Evolutionary conservation across 169 alveolate genomes (phyloP).

Genomic region (Babesia bigemina): DNA sequence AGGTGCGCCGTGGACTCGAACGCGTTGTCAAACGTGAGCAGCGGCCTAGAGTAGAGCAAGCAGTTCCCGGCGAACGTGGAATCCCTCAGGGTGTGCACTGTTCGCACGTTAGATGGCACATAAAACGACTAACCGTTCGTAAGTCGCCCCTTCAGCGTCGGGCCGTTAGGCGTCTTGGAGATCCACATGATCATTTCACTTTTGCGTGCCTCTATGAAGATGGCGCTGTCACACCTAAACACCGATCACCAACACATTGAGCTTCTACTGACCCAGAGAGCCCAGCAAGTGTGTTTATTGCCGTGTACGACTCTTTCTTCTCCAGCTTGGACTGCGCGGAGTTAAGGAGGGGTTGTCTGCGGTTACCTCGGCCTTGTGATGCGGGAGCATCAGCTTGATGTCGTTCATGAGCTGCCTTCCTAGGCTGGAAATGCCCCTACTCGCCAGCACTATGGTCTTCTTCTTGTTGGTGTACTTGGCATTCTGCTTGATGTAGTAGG

Average conservation of each 20-base stretch:
- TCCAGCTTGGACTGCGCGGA: constrained; percentile 83
- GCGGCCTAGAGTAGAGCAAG: constrained; percentile 92
- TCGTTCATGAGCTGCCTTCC: constrained; percentile 93
- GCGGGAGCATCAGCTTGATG: constrained; percentile 94
- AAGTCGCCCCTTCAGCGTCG: constrained; percentile 91
- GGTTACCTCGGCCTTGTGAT: constrained; percentile 92
- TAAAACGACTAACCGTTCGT: constrained; percentile 75
- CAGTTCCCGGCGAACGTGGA: constrained; percentile 94
- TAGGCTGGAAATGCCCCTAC: constrained; percentile 92
- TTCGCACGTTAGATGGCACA: background rate
- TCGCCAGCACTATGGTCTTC: constrained; percentile 92
- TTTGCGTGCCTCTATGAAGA: constrained; percentile 90
- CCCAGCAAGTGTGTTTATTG: constrained; percentile 82
- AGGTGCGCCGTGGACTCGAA: constrained; percentile 75
- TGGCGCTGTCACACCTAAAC: constrained; percentile 87
- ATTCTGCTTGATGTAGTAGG: constrained; percentile 83
- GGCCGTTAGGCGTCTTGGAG: constrained; percentile 94
- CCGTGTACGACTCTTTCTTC: constrained; percentile 80
- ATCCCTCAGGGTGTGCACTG: constrained; percentile 89
- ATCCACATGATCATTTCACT: constrained; percentile 91
- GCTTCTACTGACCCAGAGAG: constrained; percentile 46
- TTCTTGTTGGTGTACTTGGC: constrained; percentile 92
- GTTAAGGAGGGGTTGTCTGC: constrained; percentile 37
- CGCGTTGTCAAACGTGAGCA: constrained; percentile 89
- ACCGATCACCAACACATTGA: background rate